These are phyloP conservation scores for Paragyromitra xinjiangensis DNA, from an alignment of 495 filamentous ascomycete genomes.

Conservation along the genomic window DNA sequence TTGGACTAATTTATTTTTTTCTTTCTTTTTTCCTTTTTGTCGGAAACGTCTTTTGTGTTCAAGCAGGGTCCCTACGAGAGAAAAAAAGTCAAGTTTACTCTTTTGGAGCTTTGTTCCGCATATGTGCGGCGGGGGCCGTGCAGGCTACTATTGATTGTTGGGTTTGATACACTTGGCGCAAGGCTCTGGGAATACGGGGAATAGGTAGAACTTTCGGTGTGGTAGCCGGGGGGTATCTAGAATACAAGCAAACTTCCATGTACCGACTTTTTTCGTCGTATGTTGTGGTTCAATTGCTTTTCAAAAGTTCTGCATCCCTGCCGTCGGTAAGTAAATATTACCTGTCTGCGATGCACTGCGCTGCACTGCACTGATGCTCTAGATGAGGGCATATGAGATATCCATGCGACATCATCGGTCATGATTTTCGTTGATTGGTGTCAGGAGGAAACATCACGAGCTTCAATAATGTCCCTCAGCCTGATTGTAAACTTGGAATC, in stretches of 20 bases:
- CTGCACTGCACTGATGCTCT: slow-evolving; percentile 15
- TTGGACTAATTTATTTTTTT: slow-evolving; percentile 23
- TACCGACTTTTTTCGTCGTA: slow-evolving; percentile 22
- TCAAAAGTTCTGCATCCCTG: slow-evolving; percentile 38
- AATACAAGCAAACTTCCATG: slow-evolving; percentile 23
- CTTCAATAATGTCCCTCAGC: slow-evolving; percentile 32
- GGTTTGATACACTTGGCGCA: slow-evolving; percentile 31
- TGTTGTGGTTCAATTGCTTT: slow-evolving; percentile 17
- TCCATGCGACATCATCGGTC: slow-evolving; percentile 33
- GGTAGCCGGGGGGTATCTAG: slow-evolving; percentile 13
- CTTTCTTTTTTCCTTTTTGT: slow-evolving; percentile 21
- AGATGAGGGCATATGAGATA: slow-evolving; percentile 37
- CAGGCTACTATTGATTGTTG: slow-evolving; percentile 42
- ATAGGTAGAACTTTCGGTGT: slow-evolving; percentile 31
- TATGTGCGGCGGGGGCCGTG: slow-evolving; percentile 25
- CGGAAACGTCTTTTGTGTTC: slow-evolving; percentile 29
- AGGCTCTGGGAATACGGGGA: slow-evolving; percentile 24
- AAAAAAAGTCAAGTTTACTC: slow-evolving; percentile 21
- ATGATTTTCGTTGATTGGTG: slow-evolving; percentile 34
- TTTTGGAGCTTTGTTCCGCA: slow-evolving; percentile 33
- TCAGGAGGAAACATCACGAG: slow-evolving; percentile 28
- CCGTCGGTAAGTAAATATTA: slow-evolving; percentile 32
- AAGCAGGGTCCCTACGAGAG: slow-evolving; percentile 16
- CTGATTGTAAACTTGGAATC: slow-evolving; percentile 32
- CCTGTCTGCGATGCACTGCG: slow-evolving; percentile 20